Base-by-base conservation (phyloP, 371 early-diverging fungal species). In the Mucor circinelloides region DNA sequence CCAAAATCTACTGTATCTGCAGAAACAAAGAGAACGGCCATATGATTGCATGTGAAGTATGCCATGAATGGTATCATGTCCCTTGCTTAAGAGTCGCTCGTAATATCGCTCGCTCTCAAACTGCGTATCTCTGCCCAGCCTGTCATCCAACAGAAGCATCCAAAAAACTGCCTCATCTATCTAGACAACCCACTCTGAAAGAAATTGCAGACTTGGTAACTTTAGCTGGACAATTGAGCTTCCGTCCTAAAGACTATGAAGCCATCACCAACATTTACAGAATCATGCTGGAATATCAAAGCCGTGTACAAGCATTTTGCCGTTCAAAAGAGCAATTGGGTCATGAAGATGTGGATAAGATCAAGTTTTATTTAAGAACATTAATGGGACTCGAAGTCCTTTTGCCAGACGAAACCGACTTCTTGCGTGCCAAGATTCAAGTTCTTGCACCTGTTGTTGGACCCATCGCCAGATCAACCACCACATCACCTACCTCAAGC, bases 41-140 rank as follows among this genome's bases (percentile, higher is more conserved):
- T 65, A 94, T 93, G 93, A 85, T 93, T 38, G 89, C 90, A 68
- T 95, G 95, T 69, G 92, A 90, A 66, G 67, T 79, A n/a, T 95
- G 95, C 68, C 84, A 87, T 44, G 91, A 88, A 58, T 90, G 91
- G 93, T 95, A 92, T 70, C 95, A 95, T 68, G 85, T 83, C 15
- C 72, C 79, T 10, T 95, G 95, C 65, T 79, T 93, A 25, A 78
- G 82, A 54, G 73, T 90, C 6, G 72, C 87, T 17, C 86, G 87
- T 36, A 85, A 86, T n/a, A 82, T 86, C 31, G 85, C 85, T 30
- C 85, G 79, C 57, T 69, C 74, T 12, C 82, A 82, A 40, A 70
- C 75, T 15, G 78, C 81, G 38, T 93, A 90, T 70, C 69, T 90
- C 8, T 94, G 95, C 62, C 90, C 89, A 0, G 69, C 91, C 31